phyloP scores from a whole-genome alignment of 139 green algal species.

The Micractinium conductrix region DNA sequence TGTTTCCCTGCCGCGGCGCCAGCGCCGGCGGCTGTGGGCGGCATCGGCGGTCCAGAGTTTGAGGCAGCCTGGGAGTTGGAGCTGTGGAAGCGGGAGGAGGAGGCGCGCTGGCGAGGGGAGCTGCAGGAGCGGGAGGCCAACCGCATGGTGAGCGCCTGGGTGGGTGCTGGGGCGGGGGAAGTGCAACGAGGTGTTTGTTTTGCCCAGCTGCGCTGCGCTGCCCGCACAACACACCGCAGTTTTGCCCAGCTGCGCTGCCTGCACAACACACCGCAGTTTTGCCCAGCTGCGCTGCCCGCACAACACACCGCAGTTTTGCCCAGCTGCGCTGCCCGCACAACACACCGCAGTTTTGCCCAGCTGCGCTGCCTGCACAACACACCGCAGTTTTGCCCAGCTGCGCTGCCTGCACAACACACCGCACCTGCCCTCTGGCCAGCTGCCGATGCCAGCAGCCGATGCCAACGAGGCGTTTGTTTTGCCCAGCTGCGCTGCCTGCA shows the following conservation, averaged over 20 bases:
- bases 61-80: slow-evolving; percentile 58
- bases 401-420: background rate
- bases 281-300: background rate
- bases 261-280: background rate
- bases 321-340: background rate
- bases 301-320: background rate
- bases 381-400: background rate
- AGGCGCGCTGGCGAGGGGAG: slow-evolving; percentile 48
- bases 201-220: background rate
- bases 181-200: background rate
- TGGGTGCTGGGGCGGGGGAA: too few relatives aligned
- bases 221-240: background rate
- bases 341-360: background rate
- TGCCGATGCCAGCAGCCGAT: too few relatives aligned
- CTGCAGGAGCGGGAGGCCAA: slow-evolving; percentile 39
- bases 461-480: background rate
- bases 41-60: slow-evolving; percentile 39
- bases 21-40: background rate
- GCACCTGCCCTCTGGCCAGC: background rate
- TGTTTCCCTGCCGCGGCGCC: background rate
- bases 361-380: too few relatives aligned
- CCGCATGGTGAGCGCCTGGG: slow-evolving; percentile 45
- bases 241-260: background rate
- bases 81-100: slow-evolving; percentile 45
- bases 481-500: background rate